Percentiles rank a stretch among this genome's conserved stretches.
phyloP scores from a whole-genome alignment of 73 alveolate genomes.

The Paramecium primaurelia region DNA sequence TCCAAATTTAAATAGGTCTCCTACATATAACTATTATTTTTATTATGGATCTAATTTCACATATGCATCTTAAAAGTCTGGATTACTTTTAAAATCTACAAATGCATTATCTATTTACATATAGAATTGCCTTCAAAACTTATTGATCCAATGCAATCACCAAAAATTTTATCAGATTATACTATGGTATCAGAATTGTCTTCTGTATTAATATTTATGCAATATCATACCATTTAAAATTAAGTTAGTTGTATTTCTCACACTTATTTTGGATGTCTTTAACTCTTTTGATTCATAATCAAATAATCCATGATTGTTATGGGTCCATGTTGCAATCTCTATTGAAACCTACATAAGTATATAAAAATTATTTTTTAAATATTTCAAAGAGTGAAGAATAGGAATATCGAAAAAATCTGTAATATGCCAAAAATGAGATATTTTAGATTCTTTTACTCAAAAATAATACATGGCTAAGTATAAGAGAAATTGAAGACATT shows the following conservation, averaged over 20 bases:
- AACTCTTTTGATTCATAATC: conserved; percentile 5
- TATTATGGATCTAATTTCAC: conserved; percentile 10
- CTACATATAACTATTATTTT: not conserved
- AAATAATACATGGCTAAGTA: not conserved
- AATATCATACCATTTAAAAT: not conserved
- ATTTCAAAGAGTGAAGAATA: not conserved
- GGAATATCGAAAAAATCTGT: not conserved
- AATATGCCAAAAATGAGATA: not conserved
- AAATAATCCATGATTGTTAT: not conserved
- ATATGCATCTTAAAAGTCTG: not conserved
- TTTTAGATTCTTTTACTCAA: not conserved
- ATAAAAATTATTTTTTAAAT: not conserved
- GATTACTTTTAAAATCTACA: conserved; percentile 2
- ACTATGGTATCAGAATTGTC: not conserved
- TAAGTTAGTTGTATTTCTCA: not conserved
- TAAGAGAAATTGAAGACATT: not conserved
- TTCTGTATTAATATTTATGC: not conserved
- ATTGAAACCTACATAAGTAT: not conserved
- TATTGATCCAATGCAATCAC: not conserved
- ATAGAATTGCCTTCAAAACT: not conserved
- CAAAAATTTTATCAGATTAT: not conserved
- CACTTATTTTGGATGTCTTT: not conserved
- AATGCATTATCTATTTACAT: not conserved
- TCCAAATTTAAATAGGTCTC: conserved; percentile 15
- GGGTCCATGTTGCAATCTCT: not conserved